Percentiles rank a stretch among this genome's conserved stretches.
These are phyloP conservation scores for Excoecaria cochinchinensis DNA, from an alignment of 345 rosid genomes.

Conservation along the genomic window DNA sequence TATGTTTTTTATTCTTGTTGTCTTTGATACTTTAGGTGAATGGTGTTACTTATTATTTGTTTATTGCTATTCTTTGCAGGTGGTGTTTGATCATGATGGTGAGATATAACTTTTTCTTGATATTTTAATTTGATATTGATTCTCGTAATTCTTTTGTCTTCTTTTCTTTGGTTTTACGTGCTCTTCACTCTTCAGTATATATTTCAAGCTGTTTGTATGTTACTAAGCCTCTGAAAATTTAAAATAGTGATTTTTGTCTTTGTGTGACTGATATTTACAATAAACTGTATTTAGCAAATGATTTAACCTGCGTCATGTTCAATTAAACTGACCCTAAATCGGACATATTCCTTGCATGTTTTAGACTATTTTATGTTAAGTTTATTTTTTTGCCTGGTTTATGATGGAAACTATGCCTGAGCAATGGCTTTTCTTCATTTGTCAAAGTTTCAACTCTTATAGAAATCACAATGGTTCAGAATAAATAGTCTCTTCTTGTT, in stretches of 20 bases:
- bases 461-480: background rate
- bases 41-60: constrained; percentile 26
- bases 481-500: constrained; percentile 1
- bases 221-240: background rate
- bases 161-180: background rate
- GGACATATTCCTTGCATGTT: background rate
- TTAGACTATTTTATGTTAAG: background rate
- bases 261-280: background rate
- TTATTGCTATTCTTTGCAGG: constrained; percentile 54
- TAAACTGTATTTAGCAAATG: background rate
- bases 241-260: background rate
- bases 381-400: background rate
- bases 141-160: background rate
- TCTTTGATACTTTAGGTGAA: background rate
- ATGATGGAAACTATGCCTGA: background rate
- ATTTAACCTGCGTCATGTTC: background rate
- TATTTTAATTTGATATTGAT: background rate
- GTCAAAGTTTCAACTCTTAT: background rate
- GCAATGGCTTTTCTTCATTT: background rate
- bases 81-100: constrained; percentile 99
- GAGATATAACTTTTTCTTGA: constrained; percentile 23
- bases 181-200: background rate
- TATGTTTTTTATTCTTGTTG: background rate
- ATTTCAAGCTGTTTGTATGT: background rate
- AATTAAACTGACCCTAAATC: background rate